Evolutionary conservation across 2,329 filamentous ascomycete species (phyloP), one percentile per base, ranked within the genome.

Genomic region (Beauveria sp.): DNA sequence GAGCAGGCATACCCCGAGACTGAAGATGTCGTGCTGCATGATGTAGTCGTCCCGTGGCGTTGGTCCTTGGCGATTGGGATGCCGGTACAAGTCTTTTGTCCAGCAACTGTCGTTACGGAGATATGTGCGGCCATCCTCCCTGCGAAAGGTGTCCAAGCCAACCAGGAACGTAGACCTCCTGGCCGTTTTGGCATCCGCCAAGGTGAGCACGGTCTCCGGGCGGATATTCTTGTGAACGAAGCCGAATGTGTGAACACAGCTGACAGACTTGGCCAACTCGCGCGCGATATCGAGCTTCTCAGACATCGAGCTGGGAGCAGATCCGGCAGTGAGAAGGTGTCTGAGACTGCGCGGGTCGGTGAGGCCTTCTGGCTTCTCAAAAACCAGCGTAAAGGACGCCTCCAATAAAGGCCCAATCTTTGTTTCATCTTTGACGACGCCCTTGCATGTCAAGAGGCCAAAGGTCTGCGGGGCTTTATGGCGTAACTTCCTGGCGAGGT

Each of bases 1-100:
- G 16, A 22, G n/a, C 43, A 70, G 12, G 48, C 50, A 38, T 3
- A 52, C 50, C 18, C 50, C 28, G 10, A 45, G 43, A 20, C 43
- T 45, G n/a, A 10, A 45, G 43, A 45, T 45, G 43, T 45, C 43
- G 43, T 45, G 43, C n/a, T 20, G n/a, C 43, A 46, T 46, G 43
- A n/a, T 20, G 43, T 46, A 46, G n/a, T 22, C 18, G n/a, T n/a
- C 10, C n/a, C 12, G n/a, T n/a, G 43, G n/a, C 8, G n/a, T 8
- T 20, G 3, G 43, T 20, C 10, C 7, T 20, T 46, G 43, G 3
- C 43, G 43, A 8, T 46, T 7, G 8, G 43, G 43, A 22, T 46
- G 43, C 8, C 22, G 43, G 43, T 46, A 46, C 3, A 46, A 20
- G 43, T 46, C 8, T 20, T 46, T 20, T 28, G 26, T 28, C 26